Evolutionary conservation across 1,284 basidiomycete species (phyloP).

Genomic region (Tranzscheliella williamsii): DNA sequence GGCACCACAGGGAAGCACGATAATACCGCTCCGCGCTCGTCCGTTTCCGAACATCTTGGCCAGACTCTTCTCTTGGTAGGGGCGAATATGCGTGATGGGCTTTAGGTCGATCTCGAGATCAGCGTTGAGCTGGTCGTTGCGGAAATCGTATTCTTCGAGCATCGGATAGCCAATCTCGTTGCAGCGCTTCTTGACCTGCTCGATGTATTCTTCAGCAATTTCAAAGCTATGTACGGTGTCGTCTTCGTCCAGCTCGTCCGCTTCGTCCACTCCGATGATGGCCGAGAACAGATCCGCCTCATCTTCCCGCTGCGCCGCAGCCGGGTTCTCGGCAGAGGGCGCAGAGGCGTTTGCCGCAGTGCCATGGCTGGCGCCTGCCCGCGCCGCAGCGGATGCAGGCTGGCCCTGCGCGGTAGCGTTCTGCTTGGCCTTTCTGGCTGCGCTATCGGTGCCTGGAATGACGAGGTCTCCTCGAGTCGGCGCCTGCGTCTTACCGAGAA

Average conservation of each 20-base stretch:
- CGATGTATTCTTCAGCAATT: conserved; percentile 56
- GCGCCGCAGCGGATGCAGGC: conserved; percentile 3
- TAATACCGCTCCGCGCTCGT: conserved; percentile 77
- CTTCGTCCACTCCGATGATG: conserved; percentile 59
- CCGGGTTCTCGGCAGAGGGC: conserved; percentile 13
- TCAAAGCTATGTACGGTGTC: conserved; percentile 60
- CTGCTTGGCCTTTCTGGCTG: conserved; percentile 35
- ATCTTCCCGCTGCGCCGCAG: conserved; percentile 33
- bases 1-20: conserved; percentile 96
- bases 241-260: conserved; percentile 58
- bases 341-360: conserved; percentile 21
- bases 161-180: conserved; percentile 59
- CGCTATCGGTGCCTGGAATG: conserved; percentile 52
- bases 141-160: conserved; percentile 61
- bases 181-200: conserved; percentile 59
- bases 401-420: conserved; percentile 23
- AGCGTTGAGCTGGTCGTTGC: conserved; percentile 58
- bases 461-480: conserved; percentile 52
- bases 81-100: conserved; percentile 59
- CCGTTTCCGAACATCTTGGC: conserved; percentile 61
- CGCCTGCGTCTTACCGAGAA: conserved; percentile 43
- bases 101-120: conserved; percentile 60
- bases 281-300: conserved; percentile 59
- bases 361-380: conserved; percentile 1
- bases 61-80: conserved; percentile 60